Base-by-base conservation (phyloP, 1,284 basidiomycete species). In the Hypsizygus ulmarius region DNA sequence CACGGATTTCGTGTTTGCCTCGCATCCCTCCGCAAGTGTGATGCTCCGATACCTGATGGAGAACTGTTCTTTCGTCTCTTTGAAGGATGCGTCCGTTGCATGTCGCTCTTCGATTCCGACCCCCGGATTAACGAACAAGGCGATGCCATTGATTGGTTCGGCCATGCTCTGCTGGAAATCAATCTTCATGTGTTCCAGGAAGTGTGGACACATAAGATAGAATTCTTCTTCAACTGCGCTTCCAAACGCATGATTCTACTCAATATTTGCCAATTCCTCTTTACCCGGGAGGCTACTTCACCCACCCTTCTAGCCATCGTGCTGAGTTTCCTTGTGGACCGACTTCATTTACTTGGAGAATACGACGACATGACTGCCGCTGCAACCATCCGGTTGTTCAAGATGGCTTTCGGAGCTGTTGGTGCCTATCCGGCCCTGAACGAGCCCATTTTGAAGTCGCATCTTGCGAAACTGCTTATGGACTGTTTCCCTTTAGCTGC, bases 401-500 rank as follows among this genome's bases (percentile, higher is more conserved):
- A 98, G 73, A 90, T 97, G 81, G 89, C 93, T 6, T 99, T 99
- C 70, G 79, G 83, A 56, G 92, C 96, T 2, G 93, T 99, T 53
- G 86, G 87, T 30, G 68, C 82, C 49, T 88, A 84, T 66, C 88
- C 94, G 28, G 69, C 72, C 25, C 71, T 79, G 30, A 99, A 98
- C 68, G 97, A 99, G 70, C 81, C 87, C 12, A 93, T 98, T 47
- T 74, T 99, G 7, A 93, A 95, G 14, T 86, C 91, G 0, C 93
- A 99, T 68, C 78, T 99, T 32, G 87, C 91, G 37, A 94, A 94
- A 64, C 72, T 99, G 43, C 90, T 99, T 61, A 97, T 98, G 90
- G 91, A 95, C 60, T 97, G 93, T 53, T 97, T 99, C 66, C 90
- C 93, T 29, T 78, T 95, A 37, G 95, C 97, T 1, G 89, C 93